Conservation (phyloP, 495 filamentous ascomycete genomes). For the Hyaloscypha bicolor region DNA sequence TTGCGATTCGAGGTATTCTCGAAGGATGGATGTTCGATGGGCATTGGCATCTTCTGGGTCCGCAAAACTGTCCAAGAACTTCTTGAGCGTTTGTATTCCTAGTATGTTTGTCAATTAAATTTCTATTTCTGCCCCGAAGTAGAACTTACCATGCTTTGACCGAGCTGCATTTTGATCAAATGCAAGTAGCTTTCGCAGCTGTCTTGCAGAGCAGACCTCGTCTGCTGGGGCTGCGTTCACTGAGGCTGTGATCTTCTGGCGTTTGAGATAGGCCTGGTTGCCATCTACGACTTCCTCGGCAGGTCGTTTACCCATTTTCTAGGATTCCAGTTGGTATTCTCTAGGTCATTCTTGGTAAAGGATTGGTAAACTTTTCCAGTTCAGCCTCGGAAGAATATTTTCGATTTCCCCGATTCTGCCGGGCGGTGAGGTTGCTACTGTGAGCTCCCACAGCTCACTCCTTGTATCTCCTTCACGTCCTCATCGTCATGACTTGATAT, state of each 20-base stretch:
- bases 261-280: conserved; percentile 32
- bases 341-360: background rate
- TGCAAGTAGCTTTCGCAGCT: conserved; percentile 63
- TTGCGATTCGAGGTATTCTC: conserved; percentile 72
- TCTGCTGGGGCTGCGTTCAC: conserved; percentile 32
- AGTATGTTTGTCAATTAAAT: conserved; percentile 21
- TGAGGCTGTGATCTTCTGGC: conserved; percentile 31
- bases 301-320: conserved; percentile 29
- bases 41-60: conserved; percentile 50
- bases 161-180: conserved; percentile 65
- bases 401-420: background rate
- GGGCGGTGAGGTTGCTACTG: conserved; percentile 10
- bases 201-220: conserved; percentile 58
- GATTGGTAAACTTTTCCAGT: background rate
- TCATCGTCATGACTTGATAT: conserved; percentile 26
- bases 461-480: background rate
- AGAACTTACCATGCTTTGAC: conserved; percentile 63
- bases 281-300: conserved; percentile 29
- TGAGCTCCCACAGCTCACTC: background rate
- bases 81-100: conserved; percentile 79
- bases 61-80: conserved; percentile 67
- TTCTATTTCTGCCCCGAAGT: background rate
- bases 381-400: conserved; percentile 6
- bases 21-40: conserved; percentile 62
- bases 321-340: background rate